These are phyloP conservation scores for Phylloboletellus chloephorus DNA, from an alignment of 1,284 basidiomycete species.

Conservation along the genomic window DNA sequence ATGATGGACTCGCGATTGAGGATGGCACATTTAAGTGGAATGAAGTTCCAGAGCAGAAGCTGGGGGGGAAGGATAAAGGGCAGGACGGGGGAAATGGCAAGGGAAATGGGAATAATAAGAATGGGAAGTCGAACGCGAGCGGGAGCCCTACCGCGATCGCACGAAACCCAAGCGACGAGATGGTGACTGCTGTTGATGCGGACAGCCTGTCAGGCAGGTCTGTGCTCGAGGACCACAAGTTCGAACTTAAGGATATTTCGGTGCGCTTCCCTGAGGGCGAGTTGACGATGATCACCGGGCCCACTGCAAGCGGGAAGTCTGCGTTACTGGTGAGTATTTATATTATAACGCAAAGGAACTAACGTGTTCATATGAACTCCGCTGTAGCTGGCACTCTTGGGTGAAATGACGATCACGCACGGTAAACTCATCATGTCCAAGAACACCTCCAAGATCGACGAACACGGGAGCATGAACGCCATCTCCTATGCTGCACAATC, in stretches of 20 bases:
- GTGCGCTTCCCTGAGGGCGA: constrained; percentile 57
- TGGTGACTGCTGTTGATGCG: constrained; percentile 10
- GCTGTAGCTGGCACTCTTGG: constrained; percentile 29
- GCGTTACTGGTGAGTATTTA: constrained; percentile 25
- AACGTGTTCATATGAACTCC: background rate
- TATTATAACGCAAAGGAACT: background rate
- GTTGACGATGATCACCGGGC: constrained; percentile 50
- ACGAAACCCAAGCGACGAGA: constrained; percentile 10
- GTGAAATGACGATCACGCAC: constrained; percentile 29
- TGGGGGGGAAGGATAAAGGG: no score
- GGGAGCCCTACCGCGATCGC: background rate
- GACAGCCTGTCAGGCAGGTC: constrained; percentile 15
- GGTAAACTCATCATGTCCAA: constrained; percentile 40
- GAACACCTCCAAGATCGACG: constrained; percentile 35
- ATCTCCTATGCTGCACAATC: constrained; percentile 58
- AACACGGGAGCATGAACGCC: constrained; percentile 41
- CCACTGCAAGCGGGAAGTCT: constrained; percentile 70
- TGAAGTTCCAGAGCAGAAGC: constrained; percentile 29
- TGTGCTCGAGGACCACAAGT: constrained; percentile 35
- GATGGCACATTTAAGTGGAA: constrained; percentile 62
- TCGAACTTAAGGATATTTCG: constrained; percentile 52
- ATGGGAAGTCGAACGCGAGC: background rate
- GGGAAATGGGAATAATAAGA: constrained; percentile 9
- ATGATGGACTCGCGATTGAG: constrained; percentile 48
- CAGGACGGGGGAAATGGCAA: constrained; percentile 14